phyloP scores from a whole-genome alignment of 495 filamentous ascomycete genomes.

The Trichocladium uniseriatum region DNA sequence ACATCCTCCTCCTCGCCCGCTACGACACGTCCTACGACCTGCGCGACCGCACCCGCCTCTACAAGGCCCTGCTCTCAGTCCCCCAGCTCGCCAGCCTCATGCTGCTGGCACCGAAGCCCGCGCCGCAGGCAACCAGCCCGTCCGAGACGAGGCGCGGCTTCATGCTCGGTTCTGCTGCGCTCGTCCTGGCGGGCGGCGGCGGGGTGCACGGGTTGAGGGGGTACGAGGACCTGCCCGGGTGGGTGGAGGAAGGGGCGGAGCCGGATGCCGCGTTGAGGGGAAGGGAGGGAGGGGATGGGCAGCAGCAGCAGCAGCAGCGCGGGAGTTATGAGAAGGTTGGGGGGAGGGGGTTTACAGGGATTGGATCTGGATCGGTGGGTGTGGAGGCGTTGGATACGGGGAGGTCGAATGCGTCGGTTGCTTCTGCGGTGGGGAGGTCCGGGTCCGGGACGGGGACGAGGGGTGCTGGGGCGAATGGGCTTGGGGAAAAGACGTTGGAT shows the following conservation, averaged over 20 bases:
- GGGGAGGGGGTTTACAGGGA: slow-evolving; percentile 24
- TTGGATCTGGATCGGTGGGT: too few species aligned
- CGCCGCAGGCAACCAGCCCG: slow-evolving; percentile 76
- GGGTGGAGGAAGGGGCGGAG: slow-evolving; percentile 73
- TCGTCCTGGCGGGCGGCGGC: slow-evolving; percentile 70
- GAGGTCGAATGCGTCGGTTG: slow-evolving; percentile 51
- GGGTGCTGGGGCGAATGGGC: slow-evolving; percentile 24
- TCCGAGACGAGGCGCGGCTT: slow-evolving; percentile 69
- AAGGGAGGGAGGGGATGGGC: slow-evolving; percentile 22
- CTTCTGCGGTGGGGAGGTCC: slow-evolving; percentile 29
- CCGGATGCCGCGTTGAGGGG: slow-evolving; percentile 67
- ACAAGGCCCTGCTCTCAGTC: slow-evolving; percentile 68
- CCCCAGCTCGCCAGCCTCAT: slow-evolving; percentile 85
- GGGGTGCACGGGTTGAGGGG: slow-evolving; percentile 61
- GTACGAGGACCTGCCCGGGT: slow-evolving; percentile 69
- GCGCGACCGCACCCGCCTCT: slow-evolving; percentile 79
- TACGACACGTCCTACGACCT: slow-evolving; percentile 95
- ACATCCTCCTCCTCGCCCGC: slow-evolving; percentile 73
- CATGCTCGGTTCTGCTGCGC: slow-evolving; percentile 69
- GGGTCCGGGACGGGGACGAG: slow-evolving; percentile 46
- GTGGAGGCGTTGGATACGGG: slow-evolving; percentile 49
- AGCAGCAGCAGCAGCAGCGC: too few species aligned
- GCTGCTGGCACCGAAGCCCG: slow-evolving; percentile 87
- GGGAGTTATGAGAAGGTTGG: slow-evolving; percentile 32
- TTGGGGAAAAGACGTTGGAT: slow-evolving; percentile 66